A percentile compares a stretch with the other conserved stretches of the same genome.
Conservation (phyloP, 176 grass and related monocot genomes). For the Oryza meridionalis region DNA sequence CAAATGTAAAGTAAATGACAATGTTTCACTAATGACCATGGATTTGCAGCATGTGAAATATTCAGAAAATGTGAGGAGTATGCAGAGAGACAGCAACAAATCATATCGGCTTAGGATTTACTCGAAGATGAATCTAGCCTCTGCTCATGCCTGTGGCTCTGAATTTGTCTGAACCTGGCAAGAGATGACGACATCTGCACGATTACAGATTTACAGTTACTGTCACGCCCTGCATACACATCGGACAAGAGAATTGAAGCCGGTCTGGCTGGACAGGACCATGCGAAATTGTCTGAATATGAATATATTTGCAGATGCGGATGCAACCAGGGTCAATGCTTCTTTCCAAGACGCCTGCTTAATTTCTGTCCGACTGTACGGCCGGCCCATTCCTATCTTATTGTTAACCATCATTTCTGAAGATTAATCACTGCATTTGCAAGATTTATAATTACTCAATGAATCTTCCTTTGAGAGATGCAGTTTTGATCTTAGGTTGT, state of each 20-base stretch:
- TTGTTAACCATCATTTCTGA: not conserved
- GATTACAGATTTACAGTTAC: constrained; percentile 1
- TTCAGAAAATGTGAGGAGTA: not conserved
- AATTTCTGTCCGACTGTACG: not conserved
- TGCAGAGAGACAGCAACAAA: not conserved
- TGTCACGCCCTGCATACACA: not conserved
- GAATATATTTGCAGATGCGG: not conserved
- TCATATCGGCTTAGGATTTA: constrained; percentile 4
- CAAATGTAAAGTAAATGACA: not conserved
- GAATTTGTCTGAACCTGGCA: constrained; percentile 11
- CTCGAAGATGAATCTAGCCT: not conserved
- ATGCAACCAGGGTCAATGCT: not conserved
- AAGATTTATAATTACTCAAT: too few relatives aligned
- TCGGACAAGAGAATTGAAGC: not conserved
- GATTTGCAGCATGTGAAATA: not conserved
- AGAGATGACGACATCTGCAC: not conserved
- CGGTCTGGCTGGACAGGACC: not conserved
- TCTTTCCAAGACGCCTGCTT: not conserved
- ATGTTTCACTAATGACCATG: not conserved
- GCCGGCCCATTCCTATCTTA: not conserved
- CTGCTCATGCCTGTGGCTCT: not conserved
- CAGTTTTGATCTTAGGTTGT: not conserved
- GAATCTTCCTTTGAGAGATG: not conserved
- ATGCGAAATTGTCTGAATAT: not conserved
- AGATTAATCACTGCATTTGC: not conserved